Base-by-base conservation (phyloP, 176 grass and related monocot species). In the Eragrostis curvula region DNA sequence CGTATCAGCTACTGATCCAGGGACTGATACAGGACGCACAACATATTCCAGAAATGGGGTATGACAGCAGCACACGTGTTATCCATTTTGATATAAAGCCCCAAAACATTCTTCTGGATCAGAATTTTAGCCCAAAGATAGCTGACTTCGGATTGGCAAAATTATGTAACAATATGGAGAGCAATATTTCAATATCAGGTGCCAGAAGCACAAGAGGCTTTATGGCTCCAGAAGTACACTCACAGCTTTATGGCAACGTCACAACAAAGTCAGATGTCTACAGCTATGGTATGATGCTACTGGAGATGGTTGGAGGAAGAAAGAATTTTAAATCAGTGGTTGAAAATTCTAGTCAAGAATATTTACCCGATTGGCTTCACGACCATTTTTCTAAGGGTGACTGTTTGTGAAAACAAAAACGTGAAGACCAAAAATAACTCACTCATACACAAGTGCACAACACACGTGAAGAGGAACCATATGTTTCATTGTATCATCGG, bases 101-200 rank as follows among this genome's bases (percentile, higher is more conserved):
- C n/a, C n/a, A n/a, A n/a, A n/a, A n/a, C n/a, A n/a, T n/a, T n/a
- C n/a, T n/a, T n/a, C n/a, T n/a, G n/a, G n/a, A 92, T 15, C 14
- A 75, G 1, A 68, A 85, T 47, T 88, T 93, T 46, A 66, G 52
- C 55, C 91, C 91, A 11, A 93, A 90, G 58, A 90, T 93, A 48
- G 88, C 91, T 0, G 88, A 93, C 27, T 91, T 94, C 40, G 91
- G 88, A 51, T 63, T 90, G 1, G 88, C 91, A 15, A 94, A 94
- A 67, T 23, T 93, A 12, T 85, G 60, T 6, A 68, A 9, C 8
- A 23, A 57, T 0, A 86, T 83, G 29, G 82, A 80, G 13, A 90
- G 91, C 28, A 78, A 47, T 9, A 7, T 94, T 45, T 90, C 91
- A 7, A 39, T 90, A 88, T 70, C 68, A 17, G 85, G 78, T 48